These are phyloP conservation scores for Hygrocybe coccinea DNA, from an alignment of 768 basidiomycete genomes.

Conservation along the genomic window DNA sequence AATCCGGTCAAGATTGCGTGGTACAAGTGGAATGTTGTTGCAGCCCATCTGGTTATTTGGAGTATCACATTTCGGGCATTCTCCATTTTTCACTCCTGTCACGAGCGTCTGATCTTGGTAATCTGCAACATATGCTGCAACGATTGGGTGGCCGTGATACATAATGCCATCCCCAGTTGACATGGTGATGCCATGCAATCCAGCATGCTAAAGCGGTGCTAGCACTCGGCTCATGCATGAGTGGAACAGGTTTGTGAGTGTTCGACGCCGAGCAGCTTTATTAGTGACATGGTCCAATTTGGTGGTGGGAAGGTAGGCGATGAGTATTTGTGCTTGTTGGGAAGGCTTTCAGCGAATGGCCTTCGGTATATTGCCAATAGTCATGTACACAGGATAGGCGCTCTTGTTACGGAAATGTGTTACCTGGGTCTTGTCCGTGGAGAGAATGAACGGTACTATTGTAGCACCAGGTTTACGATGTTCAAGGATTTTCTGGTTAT, in stretches of 20 bases:
- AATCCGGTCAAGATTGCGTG: conserved; percentile 14
- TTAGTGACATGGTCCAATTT: conserved; percentile 30
- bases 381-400: conserved; percentile 42
- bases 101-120: conserved; percentile 44
- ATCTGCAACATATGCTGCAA: conserved; percentile 38
- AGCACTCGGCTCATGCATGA: conserved; percentile 28
- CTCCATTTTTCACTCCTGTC: conserved; percentile 20
- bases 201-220: conserved; percentile 25
- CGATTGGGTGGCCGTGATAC: conserved; percentile 32
- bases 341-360: conserved; percentile 29
- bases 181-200: conserved; percentile 27
- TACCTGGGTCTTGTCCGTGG: conserved; percentile 40
- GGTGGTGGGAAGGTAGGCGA: conserved; percentile 39
- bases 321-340: conserved; percentile 27
- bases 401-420: conserved; percentile 34
- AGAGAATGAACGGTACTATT: conserved; percentile 35
- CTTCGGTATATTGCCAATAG: conserved; percentile 38
- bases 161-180: conserved; percentile 27
- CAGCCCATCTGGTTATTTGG: conserved; percentile 18
- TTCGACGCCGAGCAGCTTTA: conserved; percentile 20
- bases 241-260: conserved; percentile 35
- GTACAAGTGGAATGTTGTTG: neutral
- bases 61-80: conserved; percentile 27
- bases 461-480: conserved; percentile 20
- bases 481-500: conserved; percentile 10